These are phyloP conservation scores for Kluyveromyces starmeri DNA, from an alignment of 805 yeast genomes.

Conservation along the genomic window DNA sequence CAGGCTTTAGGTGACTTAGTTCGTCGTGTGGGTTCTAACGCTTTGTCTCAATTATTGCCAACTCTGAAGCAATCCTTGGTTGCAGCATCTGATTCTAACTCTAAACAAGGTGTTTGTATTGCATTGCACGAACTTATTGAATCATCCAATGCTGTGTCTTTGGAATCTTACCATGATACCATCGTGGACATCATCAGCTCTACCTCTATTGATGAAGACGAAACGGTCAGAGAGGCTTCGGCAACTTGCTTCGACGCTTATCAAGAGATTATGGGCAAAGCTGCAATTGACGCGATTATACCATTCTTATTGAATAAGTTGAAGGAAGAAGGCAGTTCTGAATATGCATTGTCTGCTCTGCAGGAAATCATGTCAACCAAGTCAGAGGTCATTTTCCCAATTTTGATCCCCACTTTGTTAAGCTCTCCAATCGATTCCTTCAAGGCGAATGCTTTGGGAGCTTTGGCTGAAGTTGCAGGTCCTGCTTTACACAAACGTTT, in stretches of 20 bases:
- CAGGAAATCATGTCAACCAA: slow-evolving; percentile 88
- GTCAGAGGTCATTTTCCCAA: slow-evolving; percentile 88
- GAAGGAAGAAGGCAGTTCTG: slow-evolving; percentile 49
- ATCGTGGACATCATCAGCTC: slow-evolving; percentile 70
- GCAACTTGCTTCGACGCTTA: slow-evolving; percentile 84
- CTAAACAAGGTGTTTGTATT: slow-evolving; percentile 93
- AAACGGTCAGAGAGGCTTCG: slow-evolving; percentile 79
- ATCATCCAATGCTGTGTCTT: slow-evolving; percentile 54
- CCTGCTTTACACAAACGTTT: slow-evolving; percentile 65
- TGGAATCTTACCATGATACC: slow-evolving; percentile 54
- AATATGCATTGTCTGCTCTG: slow-evolving; percentile 75
- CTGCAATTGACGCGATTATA: slow-evolving; percentile 79
- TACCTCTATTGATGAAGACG: slow-evolving; percentile 67
- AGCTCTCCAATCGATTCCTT: slow-evolving; percentile 71
- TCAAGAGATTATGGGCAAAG: slow-evolving; percentile 72
- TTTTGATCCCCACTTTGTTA: slow-evolving; percentile 76
- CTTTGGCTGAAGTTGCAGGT: slow-evolving; percentile 87
- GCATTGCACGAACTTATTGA: slow-evolving; percentile 81
- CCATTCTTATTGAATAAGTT: slow-evolving; percentile 73
- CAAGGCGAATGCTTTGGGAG: slow-evolving; percentile 81
- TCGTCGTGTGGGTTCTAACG: slow-evolving; percentile 84
- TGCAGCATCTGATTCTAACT: slow-evolving; percentile 59
- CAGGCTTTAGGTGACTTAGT: slow-evolving; percentile 91
- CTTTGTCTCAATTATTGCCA: slow-evolving; percentile 77
- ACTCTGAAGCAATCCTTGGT: slow-evolving; percentile 61